A percentile compares a stretch with the other conserved stretches of the same genome.
phyloP scores from a whole-genome alignment of 1,284 basidiomycete species.

The Leccinum pachyderme region DNA sequence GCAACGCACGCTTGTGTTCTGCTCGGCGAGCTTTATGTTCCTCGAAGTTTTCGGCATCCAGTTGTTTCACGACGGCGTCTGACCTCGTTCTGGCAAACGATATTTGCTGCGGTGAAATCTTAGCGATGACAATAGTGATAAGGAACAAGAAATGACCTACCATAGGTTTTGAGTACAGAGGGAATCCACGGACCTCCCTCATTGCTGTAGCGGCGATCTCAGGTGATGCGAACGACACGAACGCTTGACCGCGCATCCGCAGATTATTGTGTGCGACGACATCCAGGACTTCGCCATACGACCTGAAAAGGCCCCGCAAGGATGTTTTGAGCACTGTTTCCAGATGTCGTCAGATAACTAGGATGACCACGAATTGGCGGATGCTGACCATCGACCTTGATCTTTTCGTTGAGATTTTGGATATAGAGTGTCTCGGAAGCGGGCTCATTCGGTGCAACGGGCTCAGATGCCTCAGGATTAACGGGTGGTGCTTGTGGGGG shows the following conservation, averaged over 20 bases:
- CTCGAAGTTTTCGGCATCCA: slow-evolving; percentile 68
- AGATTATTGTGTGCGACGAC: slow-evolving; percentile 92
- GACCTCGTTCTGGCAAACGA: slow-evolving; percentile 87
- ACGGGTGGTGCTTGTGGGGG: slow-evolving; percentile 41
- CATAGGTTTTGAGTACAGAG: slow-evolving; percentile 96
- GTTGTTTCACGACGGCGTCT: slow-evolving; percentile 81
- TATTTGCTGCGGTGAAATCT: slow-evolving; percentile 68
- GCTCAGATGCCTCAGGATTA: slow-evolving; percentile 25
- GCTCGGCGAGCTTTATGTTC: slow-evolving; percentile 72
- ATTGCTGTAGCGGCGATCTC: slow-evolving; percentile 85
- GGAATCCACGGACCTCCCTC: slow-evolving; percentile 92
- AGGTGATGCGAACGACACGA: slow-evolving; percentile 85
- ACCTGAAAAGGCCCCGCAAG: slow-evolving; percentile 86
- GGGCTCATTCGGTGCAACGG: slow-evolving; percentile 43
- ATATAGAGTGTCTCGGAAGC: slow-evolving; percentile 90
- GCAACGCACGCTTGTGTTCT: slow-evolving; percentile 74
- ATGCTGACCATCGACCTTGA: slow-evolving; percentile 76
- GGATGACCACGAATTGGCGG: not conserved
- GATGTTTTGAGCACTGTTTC: slow-evolving; percentile 82
- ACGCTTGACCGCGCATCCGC: slow-evolving; percentile 98
- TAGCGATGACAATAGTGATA: slow-evolving; percentile 4
- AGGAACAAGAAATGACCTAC: slow-evolving; percentile 42
- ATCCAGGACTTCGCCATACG: slow-evolving; percentile 89
- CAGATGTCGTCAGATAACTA: slow-evolving; percentile 11
- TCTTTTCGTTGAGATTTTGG: slow-evolving; percentile 97